Percentiles rank a stretch among this genome's conserved stretches.
Evolutionary conservation across 2,329 filamentous ascomycete species (phyloP).

Genomic region (Aspergillus ruber): DNA sequence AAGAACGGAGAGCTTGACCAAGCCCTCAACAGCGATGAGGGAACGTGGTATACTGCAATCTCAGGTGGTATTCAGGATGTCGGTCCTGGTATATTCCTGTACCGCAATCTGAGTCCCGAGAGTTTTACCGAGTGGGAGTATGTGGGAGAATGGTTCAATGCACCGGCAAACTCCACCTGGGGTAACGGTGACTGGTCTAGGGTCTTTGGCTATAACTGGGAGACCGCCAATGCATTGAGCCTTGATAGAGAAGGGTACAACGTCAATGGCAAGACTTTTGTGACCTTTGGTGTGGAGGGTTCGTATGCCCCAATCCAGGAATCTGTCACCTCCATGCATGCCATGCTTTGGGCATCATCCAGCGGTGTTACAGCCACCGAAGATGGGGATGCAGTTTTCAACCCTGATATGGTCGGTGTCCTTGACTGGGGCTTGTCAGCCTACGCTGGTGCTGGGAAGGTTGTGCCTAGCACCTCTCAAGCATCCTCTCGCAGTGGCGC

Average conservation of each 20-base stretch:
- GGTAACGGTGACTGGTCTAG: slow-evolving; percentile 14
- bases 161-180: slow-evolving; percentile 13
- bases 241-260: slow-evolving; percentile 12
- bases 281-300: slow-evolving; percentile 13
- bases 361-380: slow-evolving; percentile 3
- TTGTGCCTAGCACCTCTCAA: slow-evolving; percentile 9
- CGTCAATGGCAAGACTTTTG: slow-evolving; percentile 9
- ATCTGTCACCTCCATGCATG: slow-evolving; percentile 11
- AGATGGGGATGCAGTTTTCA: slow-evolving; percentile 7
- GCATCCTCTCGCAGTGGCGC: slow-evolving; percentile 11
- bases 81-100: slow-evolving; percentile 12
- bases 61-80: slow-evolving; percentile 12
- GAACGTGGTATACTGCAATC: slow-evolving; percentile 15
- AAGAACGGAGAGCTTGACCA: slow-evolving; percentile 8
- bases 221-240: slow-evolving; percentile 10
- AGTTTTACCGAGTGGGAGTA: slow-evolving; percentile 15
- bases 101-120: slow-evolving; percentile 10
- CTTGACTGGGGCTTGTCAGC: slow-evolving; percentile 14
- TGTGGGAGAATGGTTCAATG: slow-evolving; percentile 15
- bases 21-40: slow-evolving; percentile 2
- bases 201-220: slow-evolving; percentile 15
- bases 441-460: slow-evolving; percentile 14
- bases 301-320: slow-evolving; percentile 6
- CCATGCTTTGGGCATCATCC: slow-evolving; percentile 13
- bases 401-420: slow-evolving; percentile 13